Evolutionary conservation across 2,329 filamentous ascomycete genomes (phyloP).

Genomic region (Purpureocillium takamizusanense): DNA sequence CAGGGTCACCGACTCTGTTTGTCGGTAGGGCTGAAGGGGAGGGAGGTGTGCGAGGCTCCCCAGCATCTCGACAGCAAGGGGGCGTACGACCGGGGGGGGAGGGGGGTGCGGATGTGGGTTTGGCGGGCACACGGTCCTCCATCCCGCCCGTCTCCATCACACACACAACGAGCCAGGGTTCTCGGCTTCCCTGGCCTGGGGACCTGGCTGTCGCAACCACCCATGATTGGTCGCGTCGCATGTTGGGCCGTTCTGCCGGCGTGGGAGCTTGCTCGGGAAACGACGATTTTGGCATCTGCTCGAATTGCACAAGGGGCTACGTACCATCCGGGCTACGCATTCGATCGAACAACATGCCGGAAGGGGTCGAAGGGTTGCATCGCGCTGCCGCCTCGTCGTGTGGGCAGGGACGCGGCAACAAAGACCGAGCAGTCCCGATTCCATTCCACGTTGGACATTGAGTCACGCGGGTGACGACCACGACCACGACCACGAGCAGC

Average conservation of each 20-base stretch:
- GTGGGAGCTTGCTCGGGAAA: neutral
- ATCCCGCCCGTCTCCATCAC: neutral
- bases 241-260: neutral
- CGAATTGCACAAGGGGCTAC: neutral
- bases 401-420: too few relatives aligned
- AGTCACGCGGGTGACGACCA: too few relatives aligned
- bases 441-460: too few relatives aligned
- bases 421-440: too few relatives aligned
- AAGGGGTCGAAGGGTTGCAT: constrained; percentile 1
- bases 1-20: constrained; percentile 1
- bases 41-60: constrained; percentile 4
- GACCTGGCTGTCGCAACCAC: neutral
- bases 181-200: neutral
- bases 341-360: constrained; percentile 1
- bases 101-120: neutral
- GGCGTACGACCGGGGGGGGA: neutral
- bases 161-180: neutral
- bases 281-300: neutral
- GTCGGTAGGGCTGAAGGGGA: constrained; percentile 10
- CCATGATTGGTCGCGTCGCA: constrained; percentile 4
- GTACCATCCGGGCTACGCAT: too few relatives aligned
- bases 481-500: too few relatives aligned
- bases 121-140: neutral
- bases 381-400: neutral
- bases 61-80: neutral